Percentiles rank a stretch among this genome's conserved stretches.
phyloP scores from a whole-genome alignment of 768 basidiomycete genomes.

The Punctularia strigosozonata region DNA sequence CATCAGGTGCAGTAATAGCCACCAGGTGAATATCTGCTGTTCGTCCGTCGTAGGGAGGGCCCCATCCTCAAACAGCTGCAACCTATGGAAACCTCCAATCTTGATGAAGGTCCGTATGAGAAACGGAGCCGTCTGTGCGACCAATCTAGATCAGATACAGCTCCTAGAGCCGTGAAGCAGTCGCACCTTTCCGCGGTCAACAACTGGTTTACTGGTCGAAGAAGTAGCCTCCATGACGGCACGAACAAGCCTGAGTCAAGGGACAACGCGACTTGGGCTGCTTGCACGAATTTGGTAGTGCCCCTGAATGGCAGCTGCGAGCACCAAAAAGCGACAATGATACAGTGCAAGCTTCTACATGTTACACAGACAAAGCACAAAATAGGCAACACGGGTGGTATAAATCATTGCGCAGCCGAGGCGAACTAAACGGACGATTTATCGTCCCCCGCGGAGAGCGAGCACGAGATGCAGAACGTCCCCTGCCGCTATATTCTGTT shows the following conservation, averaged over 20 bases:
- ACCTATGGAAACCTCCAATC: conserved; percentile 66
- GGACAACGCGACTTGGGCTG: no score
- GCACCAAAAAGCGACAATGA: no score
- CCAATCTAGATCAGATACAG: background rate
- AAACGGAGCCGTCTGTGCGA: conserved; percentile 60
- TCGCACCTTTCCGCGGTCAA: no score
- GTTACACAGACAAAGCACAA: no score
- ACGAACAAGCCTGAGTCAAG: no score
- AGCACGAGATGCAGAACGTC: conserved; percentile 90
- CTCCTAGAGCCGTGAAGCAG: background rate
- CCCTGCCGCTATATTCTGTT: conserved; percentile 76
- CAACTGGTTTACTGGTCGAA: no score
- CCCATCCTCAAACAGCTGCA: conserved; percentile 67
- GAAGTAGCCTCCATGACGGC: no score
- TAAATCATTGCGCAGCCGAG: background rate
- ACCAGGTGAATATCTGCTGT: conserved; percentile 78
- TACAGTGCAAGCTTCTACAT: no score
- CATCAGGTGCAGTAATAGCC: conserved; percentile 8
- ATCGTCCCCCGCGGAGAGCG: conserved; percentile 83
- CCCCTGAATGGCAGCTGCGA: no score
- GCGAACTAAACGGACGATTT: conserved; percentile 11
- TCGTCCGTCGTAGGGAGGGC: conserved; percentile 70
- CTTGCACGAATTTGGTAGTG: no score
- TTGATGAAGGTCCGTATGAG: conserved; percentile 76
- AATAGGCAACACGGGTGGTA: no score